Conservation (phyloP, 1,139 yeast genomes). For the Yamadazyma atmosphaerica region DNA sequence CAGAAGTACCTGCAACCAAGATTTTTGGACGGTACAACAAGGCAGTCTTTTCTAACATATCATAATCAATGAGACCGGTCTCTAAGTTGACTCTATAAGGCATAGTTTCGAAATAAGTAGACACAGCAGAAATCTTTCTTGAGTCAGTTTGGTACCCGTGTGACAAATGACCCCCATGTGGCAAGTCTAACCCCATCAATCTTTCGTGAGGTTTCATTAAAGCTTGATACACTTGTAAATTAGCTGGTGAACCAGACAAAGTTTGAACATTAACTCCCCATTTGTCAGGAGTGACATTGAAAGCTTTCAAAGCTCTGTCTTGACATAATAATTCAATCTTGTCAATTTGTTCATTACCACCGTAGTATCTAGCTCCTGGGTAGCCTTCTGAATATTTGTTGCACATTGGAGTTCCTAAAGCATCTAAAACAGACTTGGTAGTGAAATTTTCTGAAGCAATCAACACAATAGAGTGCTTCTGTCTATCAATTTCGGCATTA, state of each 20-base stretch:
- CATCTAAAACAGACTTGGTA: slow-evolving; percentile 93
- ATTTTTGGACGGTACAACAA: slow-evolving; percentile 91
- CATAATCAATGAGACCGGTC: slow-evolving; percentile 94
- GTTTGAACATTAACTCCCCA: slow-evolving; percentile 99
- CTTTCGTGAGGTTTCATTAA: slow-evolving; percentile 93
- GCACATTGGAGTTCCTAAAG: slow-evolving; percentile 96
- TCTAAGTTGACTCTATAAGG: slow-evolving; percentile 91
- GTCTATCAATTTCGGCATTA: slow-evolving; percentile 88
- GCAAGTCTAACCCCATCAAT: slow-evolving; percentile 94
- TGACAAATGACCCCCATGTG: slow-evolving; percentile 97
- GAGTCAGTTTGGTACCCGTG: slow-evolving; percentile 98
- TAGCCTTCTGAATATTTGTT: slow-evolving; percentile 87
- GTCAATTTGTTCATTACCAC: slow-evolving; percentile 94
- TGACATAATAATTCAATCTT: slow-evolving; percentile 90
- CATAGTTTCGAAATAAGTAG: slow-evolving; percentile 97
- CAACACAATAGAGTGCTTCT: slow-evolving; percentile 88
- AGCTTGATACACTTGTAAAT: slow-evolving; percentile 94
- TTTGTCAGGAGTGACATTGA: slow-evolving; percentile 71
- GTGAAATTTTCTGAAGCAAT: slow-evolving; percentile 98
- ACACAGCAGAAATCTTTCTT: slow-evolving; percentile 93
- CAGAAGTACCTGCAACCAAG: slow-evolving; percentile 96
- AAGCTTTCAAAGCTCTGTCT: slow-evolving; percentile 88
- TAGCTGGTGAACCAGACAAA: slow-evolving; percentile 96
- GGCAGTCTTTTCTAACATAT: slow-evolving; percentile 88
- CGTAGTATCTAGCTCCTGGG: slow-evolving; percentile 87